Percentiles rank a stretch among this genome's conserved stretches.
phyloP scores from a whole-genome alignment of 1,139 yeast genomes.

The Debaryomyces fabryi region DNA sequence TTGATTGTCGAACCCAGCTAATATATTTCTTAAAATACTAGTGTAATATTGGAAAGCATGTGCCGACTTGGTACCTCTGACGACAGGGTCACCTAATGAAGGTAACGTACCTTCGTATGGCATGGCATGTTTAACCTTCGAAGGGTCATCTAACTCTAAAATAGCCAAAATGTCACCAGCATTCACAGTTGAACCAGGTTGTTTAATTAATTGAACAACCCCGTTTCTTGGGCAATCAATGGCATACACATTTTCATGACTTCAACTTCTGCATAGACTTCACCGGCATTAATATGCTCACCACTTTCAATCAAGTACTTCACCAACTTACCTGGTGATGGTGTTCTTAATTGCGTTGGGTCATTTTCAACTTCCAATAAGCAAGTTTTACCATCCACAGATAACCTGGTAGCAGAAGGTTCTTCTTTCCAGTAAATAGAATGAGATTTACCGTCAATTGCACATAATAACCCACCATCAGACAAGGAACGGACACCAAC shows the following conservation, averaged over 20 bases:
- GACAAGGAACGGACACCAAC: slow-evolving; percentile 85
- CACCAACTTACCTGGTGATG: slow-evolving; percentile 97
- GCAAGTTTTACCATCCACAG: slow-evolving; percentile 95
- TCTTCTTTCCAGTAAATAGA: slow-evolving; percentile 98
- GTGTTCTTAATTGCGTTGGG: slow-evolving; percentile 97
- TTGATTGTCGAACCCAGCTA: slow-evolving; percentile 93
- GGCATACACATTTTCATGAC: slow-evolving; percentile 99
- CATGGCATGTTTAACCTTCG: slow-evolving; percentile 94
- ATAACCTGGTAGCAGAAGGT: slow-evolving; percentile 91
- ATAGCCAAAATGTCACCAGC: slow-evolving; percentile 98
- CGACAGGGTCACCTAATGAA: slow-evolving; percentile 77
- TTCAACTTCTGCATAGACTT: slow-evolving; percentile 96
- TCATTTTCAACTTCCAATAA: slow-evolving; percentile 92
- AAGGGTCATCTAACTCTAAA: slow-evolving; percentile 91
- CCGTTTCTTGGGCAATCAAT: slow-evolving; percentile 92
- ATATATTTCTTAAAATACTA: slow-evolving; percentile 70
- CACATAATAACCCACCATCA: slow-evolving; percentile 91
- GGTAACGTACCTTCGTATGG: slow-evolving; percentile 96
- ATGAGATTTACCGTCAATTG: slow-evolving; percentile 91
- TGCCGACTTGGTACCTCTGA: slow-evolving; percentile 82
- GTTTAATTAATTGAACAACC: slow-evolving; percentile 87
- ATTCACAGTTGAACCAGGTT: slow-evolving; percentile 95
- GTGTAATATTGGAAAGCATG: slow-evolving; percentile 67
- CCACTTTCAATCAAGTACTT: slow-evolving; percentile 94
- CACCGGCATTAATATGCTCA: slow-evolving; percentile 89